Base-by-base conservation (phyloP, 441 rosid species). In the Arabidopsis hybrid region DNA sequence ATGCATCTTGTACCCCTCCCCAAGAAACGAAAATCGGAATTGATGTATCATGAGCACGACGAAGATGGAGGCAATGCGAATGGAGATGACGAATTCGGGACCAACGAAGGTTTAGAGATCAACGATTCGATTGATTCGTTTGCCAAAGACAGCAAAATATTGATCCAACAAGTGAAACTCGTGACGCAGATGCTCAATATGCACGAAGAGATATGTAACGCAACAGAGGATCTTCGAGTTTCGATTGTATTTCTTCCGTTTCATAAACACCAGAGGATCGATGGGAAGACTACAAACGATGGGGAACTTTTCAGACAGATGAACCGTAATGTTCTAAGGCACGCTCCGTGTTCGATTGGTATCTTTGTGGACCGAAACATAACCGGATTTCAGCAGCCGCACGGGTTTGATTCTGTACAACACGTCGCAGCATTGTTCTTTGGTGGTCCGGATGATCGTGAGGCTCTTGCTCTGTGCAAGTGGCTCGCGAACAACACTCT, bases 221-320 rank as follows among this genome's bases (percentile, higher is more conserved):
- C 63, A 1, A 90, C 87, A 0, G 97, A 88, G 81, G 93, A 94
- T 73, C 82, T 89, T 2, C 85, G 93, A 5, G 86, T 83, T 4
- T 85, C 95, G 1, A 85, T 91, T 14, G 79, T 94, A 39, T 78
- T 91, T 51, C 81, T 94, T 10, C 89, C 97, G 1, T 94, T 94
- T 67, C 98, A 94, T 81, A 94, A 91, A 81, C 97, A 90, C 75
- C 98, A 91, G 66, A 76, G 96, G 53, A 86, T 94, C 38, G 96
- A 91, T 50, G 91, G 89, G 55, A 84, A 81, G 53, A 71, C 91
- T 78, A 91, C 90, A 63, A 80, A 76, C 8, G 86, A 90, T 45
- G 87, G 84, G 71, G 89, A 85, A 45, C 84, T 82, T 7, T 85
- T 88, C 14, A 65, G 95, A 65, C 72, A 90, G 1, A 85, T 87